Conservation (phyloP, 2,329 filamentous ascomycete species). For the Xylariaceae sp. region DNA sequence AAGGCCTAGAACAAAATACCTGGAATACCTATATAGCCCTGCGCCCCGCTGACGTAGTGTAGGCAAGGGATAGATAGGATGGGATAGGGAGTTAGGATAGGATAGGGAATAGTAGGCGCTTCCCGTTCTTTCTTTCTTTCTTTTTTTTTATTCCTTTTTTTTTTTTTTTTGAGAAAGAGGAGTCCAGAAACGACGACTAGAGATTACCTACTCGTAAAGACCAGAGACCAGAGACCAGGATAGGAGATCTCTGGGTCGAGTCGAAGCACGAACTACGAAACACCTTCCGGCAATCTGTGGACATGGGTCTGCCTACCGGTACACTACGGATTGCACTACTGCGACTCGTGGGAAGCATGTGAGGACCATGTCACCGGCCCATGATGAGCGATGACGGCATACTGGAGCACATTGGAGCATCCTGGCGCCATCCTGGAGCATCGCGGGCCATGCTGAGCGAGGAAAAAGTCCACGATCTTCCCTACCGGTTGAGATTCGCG, state of each 20-base stretch:
- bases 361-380: not conserved
- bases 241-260: not conserved
- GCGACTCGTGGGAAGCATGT: not conserved
- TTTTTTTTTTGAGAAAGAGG: too few species aligned
- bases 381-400: not conserved
- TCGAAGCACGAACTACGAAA: not conserved
- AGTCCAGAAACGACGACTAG: too few species aligned
- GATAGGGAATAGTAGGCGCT: too few species aligned
- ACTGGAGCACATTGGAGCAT: not conserved
- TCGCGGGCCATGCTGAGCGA: too few species aligned
- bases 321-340: not conserved
- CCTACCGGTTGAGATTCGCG: too few species aligned
- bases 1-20: slow-evolving; percentile 15
- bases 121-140: too few species aligned
- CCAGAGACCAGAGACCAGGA: not conserved
- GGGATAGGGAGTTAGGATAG: not conserved
- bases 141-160: too few species aligned
- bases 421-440: too few species aligned
- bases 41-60: slow-evolving; percentile 5
- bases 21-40: slow-evolving; percentile 12
- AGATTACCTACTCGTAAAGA: not conserved
- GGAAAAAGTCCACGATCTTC: too few species aligned
- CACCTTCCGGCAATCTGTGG: not conserved
- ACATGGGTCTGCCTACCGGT: not conserved
- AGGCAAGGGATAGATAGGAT: not conserved